Conservation (phyloP, 495 filamentous ascomycete species). For the Astrocystis sublimbata region DNA sequence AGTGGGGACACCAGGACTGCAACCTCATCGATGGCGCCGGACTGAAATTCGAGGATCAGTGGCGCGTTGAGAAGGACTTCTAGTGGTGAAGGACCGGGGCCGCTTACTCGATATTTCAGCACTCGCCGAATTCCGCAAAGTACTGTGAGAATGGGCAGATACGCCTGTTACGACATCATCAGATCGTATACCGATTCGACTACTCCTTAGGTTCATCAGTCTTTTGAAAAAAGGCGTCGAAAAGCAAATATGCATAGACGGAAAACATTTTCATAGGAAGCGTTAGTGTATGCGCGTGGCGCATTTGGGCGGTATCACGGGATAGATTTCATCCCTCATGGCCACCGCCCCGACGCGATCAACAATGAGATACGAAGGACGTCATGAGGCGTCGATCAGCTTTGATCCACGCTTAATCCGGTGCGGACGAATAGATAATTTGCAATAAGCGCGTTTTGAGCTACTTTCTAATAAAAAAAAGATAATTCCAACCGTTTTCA, state of each 20-base stretch:
- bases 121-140: no score
- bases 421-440: neutral
- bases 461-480: neutral
- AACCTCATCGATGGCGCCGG: slow-evolving; percentile 43
- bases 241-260: neutral
- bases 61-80: no score
- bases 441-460: neutral
- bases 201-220: no score
- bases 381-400: neutral
- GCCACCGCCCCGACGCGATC: no score
- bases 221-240: neutral
- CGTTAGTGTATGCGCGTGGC: neutral
- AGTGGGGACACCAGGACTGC: slow-evolving; percentile 60
- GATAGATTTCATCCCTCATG: neutral
- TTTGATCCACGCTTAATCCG: neutral
- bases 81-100: no score
- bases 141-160: no score
- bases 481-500: neutral
- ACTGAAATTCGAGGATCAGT: slow-evolving; percentile 50
- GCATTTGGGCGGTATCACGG: neutral
- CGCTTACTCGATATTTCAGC: no score
- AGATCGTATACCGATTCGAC: no score
- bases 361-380: no score
- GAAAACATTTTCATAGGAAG: neutral
- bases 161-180: neutral